Conservation (phyloP, 2,329 filamentous ascomycete genomes). For the Chaetomiaceae sp. region DNA sequence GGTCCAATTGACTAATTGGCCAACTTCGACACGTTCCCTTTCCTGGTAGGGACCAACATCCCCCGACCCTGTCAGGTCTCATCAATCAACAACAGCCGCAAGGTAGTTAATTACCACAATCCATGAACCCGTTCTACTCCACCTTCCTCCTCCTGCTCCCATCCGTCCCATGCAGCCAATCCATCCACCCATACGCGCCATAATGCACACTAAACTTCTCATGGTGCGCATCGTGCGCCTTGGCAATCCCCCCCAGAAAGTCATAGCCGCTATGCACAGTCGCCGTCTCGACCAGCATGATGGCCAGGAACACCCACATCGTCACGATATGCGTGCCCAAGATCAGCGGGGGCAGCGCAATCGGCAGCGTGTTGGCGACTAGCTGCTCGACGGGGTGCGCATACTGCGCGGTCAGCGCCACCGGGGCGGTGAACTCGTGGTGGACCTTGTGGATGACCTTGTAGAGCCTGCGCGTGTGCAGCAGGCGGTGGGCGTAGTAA, state of each 20-base stretch:
- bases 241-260: constrained; percentile 44
- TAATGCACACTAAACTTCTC: constrained; percentile 53
- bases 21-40: too few relatives aligned
- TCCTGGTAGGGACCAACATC: too few relatives aligned
- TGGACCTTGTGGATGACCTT: constrained; percentile 51
- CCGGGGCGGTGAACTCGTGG: constrained; percentile 52
- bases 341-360: constrained; percentile 45
- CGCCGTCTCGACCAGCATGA: constrained; percentile 47
- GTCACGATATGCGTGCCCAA: constrained; percentile 48
- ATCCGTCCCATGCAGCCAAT: constrained; percentile 52
- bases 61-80: too few relatives aligned
- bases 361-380: constrained; percentile 49
- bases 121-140: not conserved
- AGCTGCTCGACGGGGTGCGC: constrained; percentile 55
- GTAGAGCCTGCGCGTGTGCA: constrained; percentile 49
- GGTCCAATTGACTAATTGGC: too few relatives aligned
- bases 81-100: too few relatives aligned
- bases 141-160: constrained; percentile 13
- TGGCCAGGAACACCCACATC: constrained; percentile 46
- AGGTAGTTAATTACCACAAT: too few relatives aligned
- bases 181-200: constrained; percentile 48
- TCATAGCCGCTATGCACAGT: constrained; percentile 57
- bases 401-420: constrained; percentile 53
- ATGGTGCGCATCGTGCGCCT: constrained; percentile 54
- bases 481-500: constrained; percentile 52